A percentile compares a stretch with the other conserved stretches of the same genome.
These are phyloP conservation scores for Emergomyces orientalis DNA, from an alignment of 2,329 filamentous ascomycete genomes.

Conservation along the genomic window DNA sequence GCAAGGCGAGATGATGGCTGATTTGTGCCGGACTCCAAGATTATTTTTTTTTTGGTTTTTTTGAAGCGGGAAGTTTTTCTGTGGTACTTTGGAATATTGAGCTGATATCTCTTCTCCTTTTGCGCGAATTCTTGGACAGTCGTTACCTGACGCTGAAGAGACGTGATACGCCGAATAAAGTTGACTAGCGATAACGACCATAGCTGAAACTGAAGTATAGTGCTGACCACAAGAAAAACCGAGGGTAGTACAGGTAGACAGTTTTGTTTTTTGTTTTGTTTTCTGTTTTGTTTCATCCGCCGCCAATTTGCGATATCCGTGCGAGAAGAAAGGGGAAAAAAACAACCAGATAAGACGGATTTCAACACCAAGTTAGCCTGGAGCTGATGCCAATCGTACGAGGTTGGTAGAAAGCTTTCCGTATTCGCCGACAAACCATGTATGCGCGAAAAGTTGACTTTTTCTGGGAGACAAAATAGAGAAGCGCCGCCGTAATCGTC, in stretches of 20 bases:
- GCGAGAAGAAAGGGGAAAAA: constrained; percentile 29
- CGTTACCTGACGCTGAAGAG: constrained; percentile 33
- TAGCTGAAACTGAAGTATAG: constrained; percentile 30
- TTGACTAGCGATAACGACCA: constrained; percentile 34
- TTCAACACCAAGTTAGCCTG: background rate
- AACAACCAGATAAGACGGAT: constrained; percentile 19
- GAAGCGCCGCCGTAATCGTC: constrained; percentile 31
- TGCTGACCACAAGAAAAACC: constrained; percentile 37
- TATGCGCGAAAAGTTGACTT: constrained; percentile 29
- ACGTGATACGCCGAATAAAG: constrained; percentile 32
- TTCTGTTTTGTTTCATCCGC: constrained; percentile 30
- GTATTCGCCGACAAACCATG: constrained; percentile 27
- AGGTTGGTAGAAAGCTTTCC: constrained; percentile 23
- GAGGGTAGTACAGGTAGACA: constrained; percentile 38
- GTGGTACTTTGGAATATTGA: constrained; percentile 8
- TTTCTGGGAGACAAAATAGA: constrained; percentile 29
- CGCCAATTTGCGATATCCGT: constrained; percentile 34
- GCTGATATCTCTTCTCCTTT: constrained; percentile 9
- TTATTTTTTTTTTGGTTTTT: background rate
- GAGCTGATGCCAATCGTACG: constrained; percentile 23
- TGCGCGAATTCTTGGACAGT: constrained; percentile 32
- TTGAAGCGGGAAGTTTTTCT: constrained; percentile 2
- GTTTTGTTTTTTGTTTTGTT: constrained; percentile 23
- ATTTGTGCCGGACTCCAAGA: constrained; percentile 3
- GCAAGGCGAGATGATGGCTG: constrained; percentile 2